Evolutionary conservation across 1,139 yeast genomes (phyloP).

Genomic region (Pichia sp.): DNA sequence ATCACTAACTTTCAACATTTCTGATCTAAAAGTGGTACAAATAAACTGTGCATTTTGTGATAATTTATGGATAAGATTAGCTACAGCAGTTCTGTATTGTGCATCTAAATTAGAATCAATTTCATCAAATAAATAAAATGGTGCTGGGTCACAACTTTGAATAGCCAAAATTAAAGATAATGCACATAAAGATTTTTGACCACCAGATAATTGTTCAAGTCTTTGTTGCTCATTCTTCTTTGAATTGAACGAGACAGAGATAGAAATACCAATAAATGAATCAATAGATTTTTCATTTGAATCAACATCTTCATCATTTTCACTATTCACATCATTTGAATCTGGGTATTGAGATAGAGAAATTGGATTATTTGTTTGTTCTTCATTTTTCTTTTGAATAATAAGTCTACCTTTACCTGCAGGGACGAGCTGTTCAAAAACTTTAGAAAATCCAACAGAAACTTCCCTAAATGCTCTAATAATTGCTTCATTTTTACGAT

Average conservation of each 20-base stretch:
- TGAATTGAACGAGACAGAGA: slow-evolving; percentile 86
- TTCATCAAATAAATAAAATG: slow-evolving; percentile 92
- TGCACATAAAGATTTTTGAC: slow-evolving; percentile 94
- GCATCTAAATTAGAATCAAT: slow-evolving; percentile 94
- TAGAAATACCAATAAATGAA: slow-evolving; percentile 74
- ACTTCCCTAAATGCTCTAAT: slow-evolving; percentile 73
- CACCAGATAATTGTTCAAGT: slow-evolving; percentile 91
- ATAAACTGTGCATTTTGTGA: slow-evolving; percentile 78
- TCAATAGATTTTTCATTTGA: slow-evolving; percentile 27
- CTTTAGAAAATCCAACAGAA: slow-evolving; percentile 61
- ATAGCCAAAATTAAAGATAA: slow-evolving; percentile 88
- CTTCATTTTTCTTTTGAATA: slow-evolving; percentile 46
- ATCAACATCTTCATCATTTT: slow-evolving; percentile 24
- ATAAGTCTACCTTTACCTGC: slow-evolving; percentile 70
- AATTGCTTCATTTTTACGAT: slow-evolving; percentile 80
- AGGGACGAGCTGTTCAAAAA: slow-evolving; percentile 80
- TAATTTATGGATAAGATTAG: slow-evolving; percentile 61
- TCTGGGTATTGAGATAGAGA: slow-evolving; percentile 18
- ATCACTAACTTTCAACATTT: slow-evolving; percentile 82
- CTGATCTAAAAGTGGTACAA: slow-evolving; percentile 93
- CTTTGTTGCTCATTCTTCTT: slow-evolving; percentile 80
- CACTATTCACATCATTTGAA: slow-evolving; percentile 25
- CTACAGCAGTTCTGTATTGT: slow-evolving; percentile 86
- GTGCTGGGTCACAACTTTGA: slow-evolving; percentile 94
- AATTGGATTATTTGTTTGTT: slow-evolving; percentile 11